Evolutionary conservation across 768 basidiomycete genomes (phyloP), one percentile per base, ranked within the genome.

Genomic region (Tricholomella constricta): DNA sequence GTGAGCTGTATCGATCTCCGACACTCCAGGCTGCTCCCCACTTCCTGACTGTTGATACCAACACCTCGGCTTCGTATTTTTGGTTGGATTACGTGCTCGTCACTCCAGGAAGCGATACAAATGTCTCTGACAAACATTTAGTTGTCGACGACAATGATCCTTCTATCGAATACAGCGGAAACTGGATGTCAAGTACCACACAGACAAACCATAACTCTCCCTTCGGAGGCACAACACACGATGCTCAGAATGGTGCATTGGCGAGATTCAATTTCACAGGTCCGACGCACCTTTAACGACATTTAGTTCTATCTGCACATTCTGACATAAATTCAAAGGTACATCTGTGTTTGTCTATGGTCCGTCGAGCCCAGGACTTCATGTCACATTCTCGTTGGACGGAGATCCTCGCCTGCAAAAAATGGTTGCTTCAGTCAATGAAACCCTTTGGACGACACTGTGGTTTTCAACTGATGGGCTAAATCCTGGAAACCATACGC

Each of bases 331-430:
- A 19, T 12, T 2, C 14, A 37, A 26, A 55, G 48, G 54, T 4
- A 55, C 54, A 15, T 34, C 42, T 2, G 29, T 55, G 14, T 40
- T 43, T 8, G 54, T 55, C 22, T 40, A 44, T 15, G 48, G 54
- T n/a, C n/a, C n/a, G n/a, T n/a, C n/a, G n/a, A n/a, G n/a, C n/a
- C n/a, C n/a, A n/a, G n/a, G n/a, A n/a, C n/a, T n/a, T n/a, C n/a
- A n/a, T n/a, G n/a, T n/a, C n/a, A n/a, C n/a, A n/a, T n/a, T n/a
- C n/a, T n/a, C n/a, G n/a, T n/a, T n/a, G n/a, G n/a, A n/a, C n/a
- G n/a, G n/a, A n/a, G n/a, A n/a, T n/a, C n/a, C n/a, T n/a, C n/a
- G n/a, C n/a, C n/a, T n/a, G n/a, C n/a, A n/a, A n/a, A n/a, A n/a
- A n/a, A n/a, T n/a, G n/a, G n/a, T n/a, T n/a, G n/a, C n/a, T n/a